A percentile compares a stretch with the other conserved stretches of the same genome.
Evolutionary conservation across 768 basidiomycete species (phyloP).

Genomic region (Kwoniella bestiolae): DNA sequence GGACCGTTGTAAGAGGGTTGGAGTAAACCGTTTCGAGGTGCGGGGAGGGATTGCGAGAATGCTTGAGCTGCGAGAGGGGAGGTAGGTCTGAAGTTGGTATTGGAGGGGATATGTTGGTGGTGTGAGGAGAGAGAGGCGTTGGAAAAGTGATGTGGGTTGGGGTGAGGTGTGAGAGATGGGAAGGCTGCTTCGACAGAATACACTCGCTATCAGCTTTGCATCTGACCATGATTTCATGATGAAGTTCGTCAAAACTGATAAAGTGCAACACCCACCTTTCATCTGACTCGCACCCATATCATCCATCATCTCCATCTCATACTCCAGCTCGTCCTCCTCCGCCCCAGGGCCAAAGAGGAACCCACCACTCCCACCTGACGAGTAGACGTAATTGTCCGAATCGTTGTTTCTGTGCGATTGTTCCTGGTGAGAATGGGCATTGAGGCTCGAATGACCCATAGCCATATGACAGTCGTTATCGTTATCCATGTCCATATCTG

Average conservation of each 20-base stretch:
- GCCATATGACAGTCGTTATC: constrained; percentile 34
- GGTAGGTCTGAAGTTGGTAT: constrained; percentile 18
- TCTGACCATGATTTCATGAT: background rate
- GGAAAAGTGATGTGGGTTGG: constrained; percentile 51
- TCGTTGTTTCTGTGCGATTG: constrained; percentile 10
- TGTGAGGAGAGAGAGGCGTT: constrained; percentile 27
- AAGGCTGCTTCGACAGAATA: constrained; percentile 12
- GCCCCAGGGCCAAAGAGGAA: constrained; percentile 51
- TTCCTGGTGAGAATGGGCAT: background rate
- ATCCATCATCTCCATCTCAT: constrained; percentile 25
- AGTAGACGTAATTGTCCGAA: constrained; percentile 29
- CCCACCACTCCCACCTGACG: constrained; percentile 37
- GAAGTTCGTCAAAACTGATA: background rate
- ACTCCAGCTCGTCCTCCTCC: constrained; percentile 46
- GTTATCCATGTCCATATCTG: constrained; percentile 32
- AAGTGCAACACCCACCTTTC: constrained; percentile 10
- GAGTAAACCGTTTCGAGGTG: constrained; percentile 35
- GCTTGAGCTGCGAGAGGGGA: constrained; percentile 47
- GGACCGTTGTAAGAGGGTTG: constrained; percentile 40
- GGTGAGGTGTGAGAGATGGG: constrained; percentile 45
- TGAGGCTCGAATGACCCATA: constrained; percentile 13
- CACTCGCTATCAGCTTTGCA: background rate
- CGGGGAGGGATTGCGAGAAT: constrained; percentile 44
- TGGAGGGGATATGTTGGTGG: background rate
- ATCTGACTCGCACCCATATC: constrained; percentile 22